Evolutionary conservation across 1,284 basidiomycete species (phyloP), one percentile per base, ranked within the genome.

Genomic region (Flammula alnicola): DNA sequence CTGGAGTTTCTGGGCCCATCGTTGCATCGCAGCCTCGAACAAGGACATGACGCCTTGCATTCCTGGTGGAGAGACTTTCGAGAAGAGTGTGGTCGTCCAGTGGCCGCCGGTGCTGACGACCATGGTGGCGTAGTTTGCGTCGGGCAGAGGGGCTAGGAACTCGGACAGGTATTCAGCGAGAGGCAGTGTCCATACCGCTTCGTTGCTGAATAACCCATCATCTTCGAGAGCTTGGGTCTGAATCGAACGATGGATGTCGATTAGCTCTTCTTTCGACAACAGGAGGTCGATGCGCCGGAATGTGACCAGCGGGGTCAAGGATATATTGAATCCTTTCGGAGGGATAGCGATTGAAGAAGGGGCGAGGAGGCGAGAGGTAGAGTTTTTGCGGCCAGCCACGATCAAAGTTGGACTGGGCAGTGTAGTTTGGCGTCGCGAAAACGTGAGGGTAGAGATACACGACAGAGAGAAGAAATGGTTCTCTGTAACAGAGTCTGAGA

Each of bases 391-490:
- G 77, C 81, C 81, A 84, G 1, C 74, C 80, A 45, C 83, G 76
- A 61, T 86, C 84, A 49, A 76, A 84, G 57, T 72, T 74, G 0
- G 75, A 70, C 51, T 76, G 75, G 35, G 71, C 69, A 32, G 72
- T 76, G 56, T 83, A 85, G 56, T 80, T 75, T 0, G 84, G 84
- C 1, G 79, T 83, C 1, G 83, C 84, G 36, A 74, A 73, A 30
- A 86, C 83, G 60, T 86, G 82, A 0, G 84, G 83, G 63, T 78
- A 81, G 3, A 87, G 32, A 79, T 54, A 58, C 84, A 87, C 0
- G 84, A 85, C 1, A 86, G 63, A 4, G 84, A 86, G 64, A 86
- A 86, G 70, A 86, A 86, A 63, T 86, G 84, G 52, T 81, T 81
- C 59, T 86, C 84, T 1, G 81, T 80, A 19, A 85, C 80, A 1